phyloP scores from a whole-genome alignment of 352 stramenopile species.

The Globisporangium uncinulatum region DNA sequence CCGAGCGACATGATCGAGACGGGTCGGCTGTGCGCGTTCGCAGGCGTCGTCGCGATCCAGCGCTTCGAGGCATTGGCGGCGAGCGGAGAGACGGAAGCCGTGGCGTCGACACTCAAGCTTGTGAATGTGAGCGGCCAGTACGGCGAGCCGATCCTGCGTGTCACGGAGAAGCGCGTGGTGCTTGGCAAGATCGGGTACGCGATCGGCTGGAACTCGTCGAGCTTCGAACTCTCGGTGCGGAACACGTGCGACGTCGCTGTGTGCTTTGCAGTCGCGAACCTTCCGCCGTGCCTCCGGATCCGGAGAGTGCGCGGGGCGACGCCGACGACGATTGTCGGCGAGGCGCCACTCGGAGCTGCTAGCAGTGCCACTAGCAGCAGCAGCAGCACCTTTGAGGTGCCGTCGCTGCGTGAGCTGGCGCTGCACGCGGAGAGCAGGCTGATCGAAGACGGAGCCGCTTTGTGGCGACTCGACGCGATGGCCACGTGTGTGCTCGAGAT shows the following conservation, averaged over 20 bases:
- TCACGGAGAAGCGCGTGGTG: conserved; percentile 44
- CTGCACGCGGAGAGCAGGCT: conserved; percentile 28
- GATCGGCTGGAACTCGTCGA: conserved; percentile 63
- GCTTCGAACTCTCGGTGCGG: conserved; percentile 58
- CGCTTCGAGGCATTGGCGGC: conserved; percentile 30
- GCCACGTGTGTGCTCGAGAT: conserved; percentile 51
- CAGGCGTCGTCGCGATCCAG: conserved; percentile 73
- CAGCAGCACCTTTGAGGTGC: conserved; percentile 4
- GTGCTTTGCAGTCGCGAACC: conserved; percentile 52
- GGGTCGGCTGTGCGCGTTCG: conserved; percentile 51
- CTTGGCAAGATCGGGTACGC: conserved; percentile 83
- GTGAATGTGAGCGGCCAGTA: conserved; percentile 56
- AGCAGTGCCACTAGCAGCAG: neutral
- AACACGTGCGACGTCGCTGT: conserved; percentile 65
- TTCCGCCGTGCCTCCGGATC: conserved; percentile 52
- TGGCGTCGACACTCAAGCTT: conserved; percentile 65
- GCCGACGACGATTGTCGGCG: conserved; percentile 19
- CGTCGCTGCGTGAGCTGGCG: conserved; percentile 38
- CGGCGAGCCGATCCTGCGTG: conserved; percentile 50
- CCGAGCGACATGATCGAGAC: conserved; percentile 47
- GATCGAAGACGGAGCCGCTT: conserved; percentile 7
- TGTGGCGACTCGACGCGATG: conserved; percentile 48
- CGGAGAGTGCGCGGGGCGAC: conserved; percentile 28
- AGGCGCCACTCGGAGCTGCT: neutral
- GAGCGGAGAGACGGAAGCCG: conserved; percentile 3